These are phyloP conservation scores for Paecilomyces variotii DNA, from an alignment of 2,329 filamentous ascomycete genomes.

Conservation along the genomic window DNA sequence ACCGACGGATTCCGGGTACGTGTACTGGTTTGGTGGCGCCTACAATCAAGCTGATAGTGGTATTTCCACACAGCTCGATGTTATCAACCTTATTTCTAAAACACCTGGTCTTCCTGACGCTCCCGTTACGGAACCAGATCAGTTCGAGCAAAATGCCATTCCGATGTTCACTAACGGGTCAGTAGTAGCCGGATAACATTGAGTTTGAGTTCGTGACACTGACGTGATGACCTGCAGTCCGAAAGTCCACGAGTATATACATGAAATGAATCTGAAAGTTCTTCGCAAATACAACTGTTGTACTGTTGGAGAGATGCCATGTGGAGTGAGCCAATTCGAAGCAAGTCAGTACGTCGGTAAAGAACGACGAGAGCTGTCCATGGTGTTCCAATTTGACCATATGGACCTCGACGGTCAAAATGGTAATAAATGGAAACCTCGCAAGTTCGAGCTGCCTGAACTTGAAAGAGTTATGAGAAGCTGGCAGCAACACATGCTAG, in stretches of 20 bases:
- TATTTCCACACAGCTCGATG: slow-evolving; percentile 41
- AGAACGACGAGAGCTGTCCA: slow-evolving; percentile 52
- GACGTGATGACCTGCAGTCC: slow-evolving; percentile 14
- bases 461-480: slow-evolving; percentile 6
- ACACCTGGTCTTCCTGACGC: slow-evolving; percentile 41
- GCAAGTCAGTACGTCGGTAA: slow-evolving; percentile 55
- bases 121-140: slow-evolving; percentile 38
- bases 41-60: neutral
- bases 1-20: slow-evolving; percentile 56
- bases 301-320: slow-evolving; percentile 37
- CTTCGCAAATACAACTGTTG: slow-evolving; percentile 30
- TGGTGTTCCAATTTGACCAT: slow-evolving; percentile 51
- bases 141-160: slow-evolving; percentile 42
- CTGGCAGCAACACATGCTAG: slow-evolving; percentile 14
- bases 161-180: slow-evolving; percentile 54
- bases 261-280: slow-evolving; percentile 26
- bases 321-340: slow-evolving; percentile 46
- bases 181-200: neutral
- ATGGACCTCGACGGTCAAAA: slow-evolving; percentile 12
- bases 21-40: neutral
- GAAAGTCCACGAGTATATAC: slow-evolving; percentile 29
- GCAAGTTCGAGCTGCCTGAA: slow-evolving; percentile 10
- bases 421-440: slow-evolving; percentile 16
- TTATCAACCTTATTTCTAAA: slow-evolving; percentile 61
- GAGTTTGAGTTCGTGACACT: neutral